Conservation (phyloP, 2,329 filamentous ascomycete genomes). For the Fusarium bactridioides region DNA sequence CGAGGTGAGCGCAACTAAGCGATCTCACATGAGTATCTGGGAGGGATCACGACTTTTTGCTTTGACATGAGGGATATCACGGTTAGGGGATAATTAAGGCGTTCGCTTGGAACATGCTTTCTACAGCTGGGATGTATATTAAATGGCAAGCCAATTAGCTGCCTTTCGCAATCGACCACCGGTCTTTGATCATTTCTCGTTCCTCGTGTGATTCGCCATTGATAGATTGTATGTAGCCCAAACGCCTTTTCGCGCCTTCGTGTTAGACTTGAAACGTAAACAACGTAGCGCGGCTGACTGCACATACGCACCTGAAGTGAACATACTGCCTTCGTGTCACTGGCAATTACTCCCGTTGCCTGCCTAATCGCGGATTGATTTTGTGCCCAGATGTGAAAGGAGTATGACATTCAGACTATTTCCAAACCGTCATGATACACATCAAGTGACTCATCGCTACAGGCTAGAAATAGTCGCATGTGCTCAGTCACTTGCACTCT, state of each 20-base stretch:
- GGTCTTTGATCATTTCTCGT: conserved; percentile 25
- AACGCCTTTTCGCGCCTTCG: background rate
- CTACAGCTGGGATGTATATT: conserved; percentile 55
- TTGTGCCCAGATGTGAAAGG: background rate
- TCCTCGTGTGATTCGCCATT: conserved; percentile 2
- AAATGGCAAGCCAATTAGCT: conserved; percentile 43
- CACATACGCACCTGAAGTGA: no score
- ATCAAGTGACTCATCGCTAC: background rate
- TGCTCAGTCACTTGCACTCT: background rate
- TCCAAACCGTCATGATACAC: background rate
- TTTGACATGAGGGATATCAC: conserved; percentile 50
- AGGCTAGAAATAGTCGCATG: background rate
- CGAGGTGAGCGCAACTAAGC: conserved; percentile 89
- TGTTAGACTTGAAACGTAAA: rapidly evolving
- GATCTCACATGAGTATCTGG: conserved; percentile 33
- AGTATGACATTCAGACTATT: background rate
- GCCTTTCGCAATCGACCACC: conserved; percentile 39
- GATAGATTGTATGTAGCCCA: background rate
- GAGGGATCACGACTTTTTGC: conserved; percentile 52
- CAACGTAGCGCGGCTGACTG: rapidly evolving
- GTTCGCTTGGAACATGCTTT: conserved; percentile 54
- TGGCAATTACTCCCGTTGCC: background rate
- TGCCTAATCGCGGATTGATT: background rate
- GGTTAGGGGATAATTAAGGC: conserved; percentile 57
- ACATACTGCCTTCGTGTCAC: no score